A percentile compares a stretch with the other conserved stretches of the same genome.
phyloP scores from a whole-genome alignment of 1,284 basidiomycete species.

The Leccinum subspadiceum region DNA sequence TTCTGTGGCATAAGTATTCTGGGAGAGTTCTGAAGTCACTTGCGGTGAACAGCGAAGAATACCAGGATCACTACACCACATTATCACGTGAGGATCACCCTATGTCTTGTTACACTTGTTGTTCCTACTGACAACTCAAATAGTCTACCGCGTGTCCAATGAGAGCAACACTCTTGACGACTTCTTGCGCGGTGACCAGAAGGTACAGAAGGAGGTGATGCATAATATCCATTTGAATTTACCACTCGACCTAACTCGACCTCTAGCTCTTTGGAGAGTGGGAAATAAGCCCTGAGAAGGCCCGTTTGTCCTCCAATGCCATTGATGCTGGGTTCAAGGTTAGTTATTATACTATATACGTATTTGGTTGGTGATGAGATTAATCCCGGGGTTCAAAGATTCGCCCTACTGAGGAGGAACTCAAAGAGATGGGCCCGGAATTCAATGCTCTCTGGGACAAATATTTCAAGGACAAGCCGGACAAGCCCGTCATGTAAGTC shows the following conservation, averaged over 20 bases:
- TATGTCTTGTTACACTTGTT: background rate
- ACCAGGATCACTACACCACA: constrained; percentile 74
- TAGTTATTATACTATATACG: background rate
- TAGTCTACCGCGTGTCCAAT: constrained; percentile 67
- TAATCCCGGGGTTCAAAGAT: constrained; percentile 38
- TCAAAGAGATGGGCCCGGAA: constrained; percentile 75
- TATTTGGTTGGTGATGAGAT: background rate
- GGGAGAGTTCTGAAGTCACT: constrained; percentile 2
- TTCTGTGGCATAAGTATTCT: background rate
- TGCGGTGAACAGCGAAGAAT: constrained; percentile 51
- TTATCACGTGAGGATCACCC: constrained; percentile 47
- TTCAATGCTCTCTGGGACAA: constrained; percentile 65
- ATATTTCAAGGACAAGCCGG: constrained; percentile 75
- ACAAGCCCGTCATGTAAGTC: constrained; percentile 67
- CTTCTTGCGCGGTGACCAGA: constrained; percentile 66
- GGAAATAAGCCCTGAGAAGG: constrained; percentile 69
- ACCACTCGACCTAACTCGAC: background rate
- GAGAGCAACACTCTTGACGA: constrained; percentile 63
- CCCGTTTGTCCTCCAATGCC: constrained; percentile 62
- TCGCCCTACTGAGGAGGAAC: constrained; percentile 63
- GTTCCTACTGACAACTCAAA: constrained; percentile 4
- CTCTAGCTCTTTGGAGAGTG: constrained; percentile 59
- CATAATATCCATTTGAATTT: background rate
- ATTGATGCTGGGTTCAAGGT: constrained; percentile 77
- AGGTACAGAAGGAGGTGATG: constrained; percentile 50